Percentiles rank a stretch among this genome's conserved stretches.
phyloP scores from a whole-genome alignment of 2,329 filamentous ascomycete genomes.

The Colletotrichum tamarilloi region DNA sequence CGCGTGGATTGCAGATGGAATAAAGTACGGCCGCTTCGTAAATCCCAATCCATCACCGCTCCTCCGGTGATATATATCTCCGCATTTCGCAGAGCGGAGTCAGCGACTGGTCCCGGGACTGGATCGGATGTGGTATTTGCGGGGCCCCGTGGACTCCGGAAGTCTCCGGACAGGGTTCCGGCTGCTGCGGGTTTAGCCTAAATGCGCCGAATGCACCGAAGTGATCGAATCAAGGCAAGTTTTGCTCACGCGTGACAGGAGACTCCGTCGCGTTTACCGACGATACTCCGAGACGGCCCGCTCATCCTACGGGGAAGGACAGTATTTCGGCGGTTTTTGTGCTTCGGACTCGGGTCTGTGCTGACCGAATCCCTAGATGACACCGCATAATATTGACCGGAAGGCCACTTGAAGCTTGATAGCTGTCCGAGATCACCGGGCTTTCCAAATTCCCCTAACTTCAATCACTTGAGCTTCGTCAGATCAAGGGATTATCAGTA shows the following conservation, averaged over 20 bases:
- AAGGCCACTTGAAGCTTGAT: neutral
- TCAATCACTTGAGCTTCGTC: neutral
- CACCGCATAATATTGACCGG: neutral
- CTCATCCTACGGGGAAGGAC: neutral
- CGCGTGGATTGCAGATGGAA: too few relatives aligned
- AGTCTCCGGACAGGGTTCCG: conserved; percentile 23
- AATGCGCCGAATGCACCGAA: conserved; percentile 6
- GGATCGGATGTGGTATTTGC: conserved; percentile 25
- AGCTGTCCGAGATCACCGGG: neutral
- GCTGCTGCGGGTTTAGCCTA: conserved; percentile 28
- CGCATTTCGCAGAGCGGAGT: neutral
- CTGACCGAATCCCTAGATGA: neutral
- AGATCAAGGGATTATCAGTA: neutral
- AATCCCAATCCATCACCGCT: neutral
- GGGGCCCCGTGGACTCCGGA: conserved; percentile 25
- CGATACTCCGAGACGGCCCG: conserved; percentile 28
- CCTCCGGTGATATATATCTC: neutral
- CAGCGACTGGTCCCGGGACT: conserved; percentile 20
- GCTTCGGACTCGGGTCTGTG: neutral
- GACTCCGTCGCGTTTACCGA: conserved; percentile 24
- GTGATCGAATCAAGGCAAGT: neutral
- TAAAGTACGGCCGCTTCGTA: too few relatives aligned
- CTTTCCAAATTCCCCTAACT: neutral
- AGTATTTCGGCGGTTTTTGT: conserved; percentile 15
- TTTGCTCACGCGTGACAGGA: conserved; percentile 24